Conservation (phyloP, 192 early-diverging fungal species). For the Gorgonomyces haynaldii region DNA sequence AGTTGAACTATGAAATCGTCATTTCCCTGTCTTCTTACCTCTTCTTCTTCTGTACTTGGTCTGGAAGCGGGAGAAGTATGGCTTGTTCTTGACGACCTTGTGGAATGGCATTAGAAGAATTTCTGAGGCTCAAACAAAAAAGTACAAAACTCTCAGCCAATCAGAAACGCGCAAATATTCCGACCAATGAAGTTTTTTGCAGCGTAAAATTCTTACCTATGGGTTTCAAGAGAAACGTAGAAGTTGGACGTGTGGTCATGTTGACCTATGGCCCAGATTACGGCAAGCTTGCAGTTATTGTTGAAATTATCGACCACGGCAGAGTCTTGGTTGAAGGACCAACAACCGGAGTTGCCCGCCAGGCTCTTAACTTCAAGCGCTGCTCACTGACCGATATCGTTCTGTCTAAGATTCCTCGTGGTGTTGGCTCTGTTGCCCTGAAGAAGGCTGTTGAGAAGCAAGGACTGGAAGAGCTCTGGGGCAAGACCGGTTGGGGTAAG, state of each 20-base stretch:
- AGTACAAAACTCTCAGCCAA: not conserved
- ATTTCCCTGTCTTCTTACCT: conserved; percentile 53
- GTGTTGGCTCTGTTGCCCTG: conserved; percentile 61
- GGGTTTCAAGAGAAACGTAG: conserved; percentile 59
- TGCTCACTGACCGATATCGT: conserved; percentile 81
- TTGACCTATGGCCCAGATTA: conserved; percentile 87
- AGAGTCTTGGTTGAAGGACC: conserved; percentile 95
- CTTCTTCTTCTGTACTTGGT: conserved; percentile 98
- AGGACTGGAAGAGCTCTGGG: conserved; percentile 69
- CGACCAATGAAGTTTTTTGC: not conserved
- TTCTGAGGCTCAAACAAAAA: not conserved
- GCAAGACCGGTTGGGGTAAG: conserved; percentile 89
- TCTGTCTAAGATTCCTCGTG: conserved; percentile 74
- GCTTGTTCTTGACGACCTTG: conserved; percentile 89
- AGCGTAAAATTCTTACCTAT: not conserved
- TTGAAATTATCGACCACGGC: conserved; percentile 99
- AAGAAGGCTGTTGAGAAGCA: conserved; percentile 75
- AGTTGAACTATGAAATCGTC: conserved; percentile 81
- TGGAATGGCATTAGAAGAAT: conserved; percentile 35
- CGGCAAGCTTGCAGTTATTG: conserved; percentile 96
- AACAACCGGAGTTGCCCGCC: conserved; percentile 84
- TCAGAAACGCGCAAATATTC: no score
- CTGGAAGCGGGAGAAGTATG: conserved; percentile 99
- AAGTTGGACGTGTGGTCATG: conserved; percentile 97
- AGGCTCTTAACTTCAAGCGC: conserved; percentile 80